Conservation (phyloP, 2,329 filamentous ascomycete genomes). For the Venturia nashicola region DNA sequence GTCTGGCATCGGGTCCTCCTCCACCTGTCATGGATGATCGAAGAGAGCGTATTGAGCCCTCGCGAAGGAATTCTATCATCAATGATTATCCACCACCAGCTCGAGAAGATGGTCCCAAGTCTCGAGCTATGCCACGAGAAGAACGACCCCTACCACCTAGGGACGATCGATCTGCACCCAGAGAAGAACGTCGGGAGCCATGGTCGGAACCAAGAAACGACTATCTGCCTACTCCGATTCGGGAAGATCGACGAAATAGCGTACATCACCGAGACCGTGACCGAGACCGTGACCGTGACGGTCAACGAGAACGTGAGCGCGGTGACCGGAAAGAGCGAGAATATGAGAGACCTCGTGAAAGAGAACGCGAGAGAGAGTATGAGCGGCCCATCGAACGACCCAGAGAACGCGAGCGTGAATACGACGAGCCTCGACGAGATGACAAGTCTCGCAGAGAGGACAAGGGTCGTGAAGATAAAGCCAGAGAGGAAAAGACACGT, state of each 20-base stretch:
- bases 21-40: background rate
- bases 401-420: constrained; percentile 15
- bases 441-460: constrained; percentile 18
- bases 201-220: background rate
- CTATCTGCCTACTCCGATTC: background rate
- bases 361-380: constrained; percentile 16
- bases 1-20: background rate
- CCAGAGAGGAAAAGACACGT: constrained; percentile 6
- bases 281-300: constrained; percentile 14
- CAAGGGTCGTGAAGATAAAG: constrained; percentile 8
- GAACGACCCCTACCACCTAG: background rate
- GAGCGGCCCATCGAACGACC: constrained; percentile 18
- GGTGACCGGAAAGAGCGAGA: constrained; percentile 14
- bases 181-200: background rate
- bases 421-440: constrained; percentile 16
- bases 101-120: background rate
- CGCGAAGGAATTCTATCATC: background rate
- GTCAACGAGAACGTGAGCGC: constrained; percentile 10
- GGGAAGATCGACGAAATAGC: constrained; percentile 13
- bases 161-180: background rate
- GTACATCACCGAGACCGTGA: constrained; percentile 18
- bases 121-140: background rate
- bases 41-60: background rate
- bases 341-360: constrained; percentile 13
- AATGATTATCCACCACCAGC: background rate